phyloP scores from a whole-genome alignment of 768 basidiomycete genomes.

The Ramaria sp. region DNA sequence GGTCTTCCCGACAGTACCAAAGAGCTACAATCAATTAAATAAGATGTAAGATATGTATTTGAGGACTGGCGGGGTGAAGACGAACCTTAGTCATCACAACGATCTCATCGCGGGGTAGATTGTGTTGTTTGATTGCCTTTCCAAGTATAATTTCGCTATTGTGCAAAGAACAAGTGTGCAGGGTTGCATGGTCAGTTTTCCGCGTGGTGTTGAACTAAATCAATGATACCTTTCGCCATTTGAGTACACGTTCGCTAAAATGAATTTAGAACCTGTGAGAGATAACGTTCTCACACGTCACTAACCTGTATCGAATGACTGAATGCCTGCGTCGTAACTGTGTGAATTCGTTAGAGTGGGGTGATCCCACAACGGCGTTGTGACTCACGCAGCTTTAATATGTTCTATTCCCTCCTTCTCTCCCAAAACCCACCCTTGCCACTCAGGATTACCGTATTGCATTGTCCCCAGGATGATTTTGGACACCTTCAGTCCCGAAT shows the following conservation, averaged over 20 bases:
- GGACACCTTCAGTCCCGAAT: slow-evolving; percentile 50
- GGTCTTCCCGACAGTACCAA: background rate
- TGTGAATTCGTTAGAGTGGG: background rate
- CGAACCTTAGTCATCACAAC: slow-evolving; percentile 37
- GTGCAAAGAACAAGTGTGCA: background rate
- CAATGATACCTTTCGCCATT: background rate
- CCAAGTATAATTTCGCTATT: slow-evolving; percentile 30
- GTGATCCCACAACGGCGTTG: background rate
- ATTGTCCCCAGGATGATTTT: slow-evolving; percentile 55
- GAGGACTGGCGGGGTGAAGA: too few species aligned
- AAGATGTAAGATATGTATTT: background rate
- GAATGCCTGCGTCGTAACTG: slow-evolving; percentile 51
- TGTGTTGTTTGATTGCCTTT: slow-evolving; percentile 31
- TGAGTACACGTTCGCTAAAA: slow-evolving; percentile 4
- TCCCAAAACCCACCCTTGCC: slow-evolving; percentile 42
- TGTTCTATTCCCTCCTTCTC: slow-evolving; percentile 17
- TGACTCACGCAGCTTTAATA: background rate
- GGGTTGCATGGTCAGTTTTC: too few species aligned
- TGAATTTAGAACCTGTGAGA: too few species aligned
- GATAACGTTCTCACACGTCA: too few species aligned
- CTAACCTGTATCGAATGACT: slow-evolving; percentile 44
- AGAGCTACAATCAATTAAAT: background rate
- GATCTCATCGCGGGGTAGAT: slow-evolving; percentile 31
- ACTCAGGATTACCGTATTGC: slow-evolving; percentile 44
- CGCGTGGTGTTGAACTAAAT: background rate